phyloP scores from a whole-genome alignment of 129 eudicot species.

The Cynara cardunculus region DNA sequence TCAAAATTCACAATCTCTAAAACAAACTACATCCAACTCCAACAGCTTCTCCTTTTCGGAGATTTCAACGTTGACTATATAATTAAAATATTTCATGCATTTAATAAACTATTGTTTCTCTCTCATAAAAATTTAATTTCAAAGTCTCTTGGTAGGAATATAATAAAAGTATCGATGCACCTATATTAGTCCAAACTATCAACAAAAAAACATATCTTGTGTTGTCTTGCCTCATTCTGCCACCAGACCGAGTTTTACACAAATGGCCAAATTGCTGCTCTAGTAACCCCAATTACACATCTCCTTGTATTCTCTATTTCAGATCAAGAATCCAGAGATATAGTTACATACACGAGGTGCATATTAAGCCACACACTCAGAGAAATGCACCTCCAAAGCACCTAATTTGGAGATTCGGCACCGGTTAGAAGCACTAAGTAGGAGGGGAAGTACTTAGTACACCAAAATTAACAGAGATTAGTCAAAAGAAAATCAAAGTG shows the following conservation, averaged over 20 bases:
- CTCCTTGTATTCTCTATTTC: background rate
- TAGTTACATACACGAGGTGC: background rate
- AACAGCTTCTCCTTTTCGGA: background rate
- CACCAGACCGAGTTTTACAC: too few species aligned
- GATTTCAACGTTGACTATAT: background rate
- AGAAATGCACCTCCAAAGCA: background rate
- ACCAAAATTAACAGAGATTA: background rate
- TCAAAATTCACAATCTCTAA: background rate
- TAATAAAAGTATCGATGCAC: background rate
- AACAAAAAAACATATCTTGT: background rate
- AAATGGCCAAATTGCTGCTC: too few species aligned
- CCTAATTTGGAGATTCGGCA: background rate
- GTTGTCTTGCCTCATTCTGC: background rate
- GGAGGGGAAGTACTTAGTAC: background rate
- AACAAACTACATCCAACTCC: background rate
- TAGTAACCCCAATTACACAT: too few species aligned
- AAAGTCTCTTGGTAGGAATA: background rate
- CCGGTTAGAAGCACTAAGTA: background rate
- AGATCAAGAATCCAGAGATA: background rate
- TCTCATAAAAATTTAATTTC: too few species aligned
- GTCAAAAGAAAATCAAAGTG: background rate
- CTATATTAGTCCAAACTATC: background rate
- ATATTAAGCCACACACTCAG: background rate
- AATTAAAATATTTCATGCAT: background rate
- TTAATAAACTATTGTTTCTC: background rate